Percentiles rank a stretch among this genome's conserved stretches.
phyloP scores from a whole-genome alignment of 371 early-diverging fungal species.

The Choanephora cucurbitarum region DNA sequence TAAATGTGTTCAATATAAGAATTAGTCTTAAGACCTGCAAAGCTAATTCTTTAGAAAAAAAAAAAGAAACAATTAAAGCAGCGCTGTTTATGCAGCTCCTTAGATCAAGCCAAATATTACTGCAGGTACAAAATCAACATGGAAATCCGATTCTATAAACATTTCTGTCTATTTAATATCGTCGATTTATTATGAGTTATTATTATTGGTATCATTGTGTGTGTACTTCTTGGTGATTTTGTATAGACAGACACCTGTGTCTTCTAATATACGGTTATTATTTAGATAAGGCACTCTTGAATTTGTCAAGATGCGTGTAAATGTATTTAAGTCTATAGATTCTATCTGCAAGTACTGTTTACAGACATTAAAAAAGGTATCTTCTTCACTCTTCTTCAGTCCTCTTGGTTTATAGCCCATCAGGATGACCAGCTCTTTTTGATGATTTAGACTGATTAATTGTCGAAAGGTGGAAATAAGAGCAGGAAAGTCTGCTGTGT shows the following conservation, averaged over 20 bases:
- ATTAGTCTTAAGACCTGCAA: too few relatives aligned
- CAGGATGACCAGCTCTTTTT: slow-evolving; percentile 39
- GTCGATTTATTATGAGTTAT: too few relatives aligned
- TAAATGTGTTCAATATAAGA: too few relatives aligned
- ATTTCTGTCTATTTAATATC: too few relatives aligned
- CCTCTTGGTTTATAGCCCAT: slow-evolving; percentile 61
- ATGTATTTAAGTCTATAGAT: background rate
- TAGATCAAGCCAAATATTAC: too few relatives aligned
- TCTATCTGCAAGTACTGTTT: slow-evolving; percentile 18
- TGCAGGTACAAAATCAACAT: too few relatives aligned
- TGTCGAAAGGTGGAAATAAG: slow-evolving; percentile 33
- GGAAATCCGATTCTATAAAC: too few relatives aligned
- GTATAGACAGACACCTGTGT: slow-evolving; percentile 5
- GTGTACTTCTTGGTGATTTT: slow-evolving; percentile 4
- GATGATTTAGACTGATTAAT: slow-evolving; percentile 9
- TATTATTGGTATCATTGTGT: background rate
- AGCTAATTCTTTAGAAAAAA: too few relatives aligned
- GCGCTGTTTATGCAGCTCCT: too few relatives aligned
- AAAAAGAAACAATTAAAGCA: too few relatives aligned
- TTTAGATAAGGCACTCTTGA: background rate
- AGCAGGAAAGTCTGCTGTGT: slow-evolving; percentile 28
- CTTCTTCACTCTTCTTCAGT: slow-evolving; percentile 40
- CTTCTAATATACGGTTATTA: slow-evolving; percentile 1
- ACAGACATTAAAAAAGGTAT: slow-evolving; percentile 43
- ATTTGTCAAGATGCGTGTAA: background rate